Percentiles rank a stretch among this genome's conserved stretches.
Evolutionary conservation across 2,329 filamentous ascomycete species (phyloP).

Genomic region (Myriosclerotinia scirpicola): DNA sequence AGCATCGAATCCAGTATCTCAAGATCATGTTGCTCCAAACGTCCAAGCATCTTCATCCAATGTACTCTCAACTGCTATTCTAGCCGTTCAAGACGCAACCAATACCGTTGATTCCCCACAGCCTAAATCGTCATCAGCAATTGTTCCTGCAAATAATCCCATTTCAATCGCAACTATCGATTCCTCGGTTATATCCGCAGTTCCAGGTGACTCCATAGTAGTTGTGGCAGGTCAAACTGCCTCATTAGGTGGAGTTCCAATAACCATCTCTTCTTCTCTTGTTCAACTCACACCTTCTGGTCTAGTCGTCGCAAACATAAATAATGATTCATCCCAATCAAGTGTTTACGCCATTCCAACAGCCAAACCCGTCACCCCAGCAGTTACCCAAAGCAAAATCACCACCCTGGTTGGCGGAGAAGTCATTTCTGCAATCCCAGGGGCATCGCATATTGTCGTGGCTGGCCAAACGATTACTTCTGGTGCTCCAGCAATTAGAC

Average conservation of each 20-base stretch:
- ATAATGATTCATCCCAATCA: neutral
- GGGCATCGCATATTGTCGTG: conserved; percentile 26
- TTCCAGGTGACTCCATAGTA: conserved; percentile 25
- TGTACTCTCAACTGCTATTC: neutral
- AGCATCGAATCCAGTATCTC: neutral
- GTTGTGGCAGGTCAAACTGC: conserved; percentile 26
- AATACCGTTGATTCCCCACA: conserved; percentile 3
- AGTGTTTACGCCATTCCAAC: conserved; percentile 7
- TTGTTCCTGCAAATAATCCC: conserved; percentile 17
- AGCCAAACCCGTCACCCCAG: neutral
- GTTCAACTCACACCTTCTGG: conserved; percentile 11
- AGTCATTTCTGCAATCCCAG: conserved; percentile 26
- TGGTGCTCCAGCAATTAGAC: conserved; percentile 25
- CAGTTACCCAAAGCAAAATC: neutral
- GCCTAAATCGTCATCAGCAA: neutral
- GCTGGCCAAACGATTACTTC: conserved; percentile 25
- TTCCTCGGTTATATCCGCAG: conserved; percentile 26
- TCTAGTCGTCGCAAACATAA: neutral
- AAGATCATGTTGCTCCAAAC: neutral
- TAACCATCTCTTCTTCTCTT: conserved; percentile 14
- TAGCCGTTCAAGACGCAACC: neutral
- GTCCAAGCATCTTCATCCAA: neutral
- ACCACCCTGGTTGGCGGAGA: conserved; percentile 22
- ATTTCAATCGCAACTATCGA: conserved; percentile 29
- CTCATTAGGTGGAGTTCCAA: conserved; percentile 1